Evolutionary conservation across 176 grass and related monocot species (phyloP).

Genomic region (Triticum urartu): DNA sequence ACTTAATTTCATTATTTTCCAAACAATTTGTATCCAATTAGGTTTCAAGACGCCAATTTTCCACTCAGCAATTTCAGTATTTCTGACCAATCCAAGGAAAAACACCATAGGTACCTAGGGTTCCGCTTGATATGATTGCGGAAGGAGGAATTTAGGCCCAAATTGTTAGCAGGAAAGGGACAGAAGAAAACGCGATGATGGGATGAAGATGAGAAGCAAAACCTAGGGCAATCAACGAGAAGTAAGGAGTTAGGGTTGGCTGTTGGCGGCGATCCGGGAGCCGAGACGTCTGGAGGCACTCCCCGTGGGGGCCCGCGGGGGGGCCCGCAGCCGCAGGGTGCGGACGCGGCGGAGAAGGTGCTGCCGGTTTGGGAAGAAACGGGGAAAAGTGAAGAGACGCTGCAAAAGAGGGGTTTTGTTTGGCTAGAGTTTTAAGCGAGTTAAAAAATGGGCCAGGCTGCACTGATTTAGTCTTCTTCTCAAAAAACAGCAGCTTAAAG

Average conservation of each 20-base stretch:
- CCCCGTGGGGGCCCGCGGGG: background rate
- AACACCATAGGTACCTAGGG: background rate
- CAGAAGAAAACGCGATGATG: background rate
- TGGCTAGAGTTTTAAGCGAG: background rate
- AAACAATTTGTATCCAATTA: background rate
- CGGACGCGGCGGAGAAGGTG: background rate
- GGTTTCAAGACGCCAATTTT: background rate
- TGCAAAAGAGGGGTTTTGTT: background rate
- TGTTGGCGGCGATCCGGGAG: background rate
- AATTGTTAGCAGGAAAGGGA: background rate
- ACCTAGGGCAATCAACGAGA: background rate
- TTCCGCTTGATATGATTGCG: background rate
- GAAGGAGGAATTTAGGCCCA: background rate
- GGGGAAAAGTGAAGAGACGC: background rate
- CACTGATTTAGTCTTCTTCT: too few relatives aligned
- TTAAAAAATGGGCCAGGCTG: background rate
- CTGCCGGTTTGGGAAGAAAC: background rate
- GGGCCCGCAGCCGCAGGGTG: background rate
- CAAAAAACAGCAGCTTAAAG: too few relatives aligned
- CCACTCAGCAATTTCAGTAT: background rate
- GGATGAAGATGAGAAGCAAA: background rate
- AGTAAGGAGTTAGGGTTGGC: background rate
- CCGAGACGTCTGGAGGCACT: background rate
- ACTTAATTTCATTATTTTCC: background rate
- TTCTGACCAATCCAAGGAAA: background rate